Base-by-base conservation (phyloP, 208 protist species). In the Acanthamoeba castellanii region DNA sequence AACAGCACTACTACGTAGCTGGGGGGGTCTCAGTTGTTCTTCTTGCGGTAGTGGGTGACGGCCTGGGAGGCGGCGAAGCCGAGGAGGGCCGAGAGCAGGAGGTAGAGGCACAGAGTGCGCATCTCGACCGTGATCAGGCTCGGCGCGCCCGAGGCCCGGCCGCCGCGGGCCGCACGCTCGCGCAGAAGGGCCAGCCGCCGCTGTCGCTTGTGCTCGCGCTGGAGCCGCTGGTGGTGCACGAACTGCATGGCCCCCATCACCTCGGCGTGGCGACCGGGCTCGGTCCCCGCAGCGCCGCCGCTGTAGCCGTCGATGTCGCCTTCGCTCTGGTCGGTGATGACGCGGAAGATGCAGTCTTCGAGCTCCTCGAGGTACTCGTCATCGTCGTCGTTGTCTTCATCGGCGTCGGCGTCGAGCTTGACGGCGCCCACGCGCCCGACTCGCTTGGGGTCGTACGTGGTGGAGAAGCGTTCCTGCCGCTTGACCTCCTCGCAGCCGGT, bases 41-140 rank as follows among this genome's bases (percentile, higher is more conserved):
- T 85, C 76, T 85, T 85, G 22, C 76, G 76, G 76, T 85, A 85
- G 76, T 59, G 34, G 8, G 76, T 85, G 37, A 85, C 76, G 20
- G 76, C 76, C 47, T 85, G 76, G 14, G 76, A 85, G 1, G 76
- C 37, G 3, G 76, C 76, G 45, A 85, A 85, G 47, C 76, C 76
- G 8, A 85, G 45, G 22, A 85, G 34, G 37, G 76, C 76, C 6
- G 76, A 85, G 37, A 85, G 76, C 4, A 22, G 18, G 22, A 85
- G 27, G 30, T 85, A 85, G 42, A 85, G 47, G 47, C 76, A 85
- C 45, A 85, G 76, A 2, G 47, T 59, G 27, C 42, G 27, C 34
- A 85, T 27, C 47, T 85, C 76, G 45, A 85, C 76, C 22, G 32
- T 45, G 30, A 78, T 57, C 22, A 76, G 34, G 34, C 37, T 34